These are phyloP conservation scores for Saccharomycopsis sp. DNA, from an alignment of 805 yeast genomes.

Conservation along the genomic window DNA sequence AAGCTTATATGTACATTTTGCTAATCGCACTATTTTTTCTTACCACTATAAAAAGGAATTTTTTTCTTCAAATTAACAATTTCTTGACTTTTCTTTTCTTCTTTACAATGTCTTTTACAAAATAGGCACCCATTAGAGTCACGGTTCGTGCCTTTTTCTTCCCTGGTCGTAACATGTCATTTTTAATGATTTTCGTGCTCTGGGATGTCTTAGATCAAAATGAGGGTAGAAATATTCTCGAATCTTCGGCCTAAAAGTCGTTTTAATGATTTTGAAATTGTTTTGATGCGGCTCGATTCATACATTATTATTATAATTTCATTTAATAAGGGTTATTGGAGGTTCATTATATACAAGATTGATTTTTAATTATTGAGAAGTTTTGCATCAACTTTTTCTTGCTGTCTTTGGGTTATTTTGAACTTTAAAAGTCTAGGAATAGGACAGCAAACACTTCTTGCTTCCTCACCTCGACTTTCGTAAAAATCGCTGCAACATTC, in stretches of 20 bases:
- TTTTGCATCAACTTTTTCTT: conserved; percentile 50
- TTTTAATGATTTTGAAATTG: conserved; percentile 28
- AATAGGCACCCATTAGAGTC: conserved; percentile 21
- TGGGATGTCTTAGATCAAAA: conserved; percentile 79
- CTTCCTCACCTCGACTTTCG: conserved; percentile 43
- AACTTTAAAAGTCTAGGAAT: conserved; percentile 47
- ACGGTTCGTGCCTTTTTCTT: conserved; percentile 18
- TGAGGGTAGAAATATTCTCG: conserved; percentile 26
- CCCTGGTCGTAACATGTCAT: conserved; percentile 17
- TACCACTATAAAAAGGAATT: not conserved
- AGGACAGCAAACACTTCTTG: conserved; percentile 72
- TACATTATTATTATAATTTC: conserved; percentile 27
- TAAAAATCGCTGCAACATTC: conserved; percentile 67
- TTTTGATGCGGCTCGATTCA: conserved; percentile 70
- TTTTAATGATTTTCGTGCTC: conserved; percentile 59
- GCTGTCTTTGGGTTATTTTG: conserved; percentile 54
- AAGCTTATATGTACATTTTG: too few species aligned
- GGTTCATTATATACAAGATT: too few species aligned
- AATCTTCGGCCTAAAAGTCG: conserved; percentile 39
- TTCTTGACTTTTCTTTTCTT: conserved; percentile 1
- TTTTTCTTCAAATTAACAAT: not conserved
- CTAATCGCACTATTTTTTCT: not conserved
- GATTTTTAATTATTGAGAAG: conserved; percentile 21
- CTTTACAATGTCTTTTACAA: conserved; percentile 18
- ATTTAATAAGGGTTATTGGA: not conserved